Conservation (phyloP, 345 rosid genomes). For the Populus euphratica region DNA sequence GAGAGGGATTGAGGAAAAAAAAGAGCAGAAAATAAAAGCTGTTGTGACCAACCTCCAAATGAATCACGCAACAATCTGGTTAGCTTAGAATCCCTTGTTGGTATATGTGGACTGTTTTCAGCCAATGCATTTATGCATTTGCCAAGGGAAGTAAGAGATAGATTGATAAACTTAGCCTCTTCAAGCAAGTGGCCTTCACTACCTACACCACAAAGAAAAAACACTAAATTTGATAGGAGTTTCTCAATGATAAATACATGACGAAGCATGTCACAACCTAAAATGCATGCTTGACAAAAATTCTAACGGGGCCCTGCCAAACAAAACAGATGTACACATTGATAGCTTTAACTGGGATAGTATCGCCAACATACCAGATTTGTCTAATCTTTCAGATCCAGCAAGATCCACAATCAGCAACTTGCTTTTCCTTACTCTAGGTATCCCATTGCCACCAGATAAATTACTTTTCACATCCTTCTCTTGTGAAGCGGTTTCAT, state of each 20-base stretch:
- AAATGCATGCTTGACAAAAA: not conserved
- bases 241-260: not conserved
- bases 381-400: constrained; percentile 91
- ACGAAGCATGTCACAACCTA: not conserved
- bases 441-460: constrained; percentile 39
- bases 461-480: constrained; percentile 31
- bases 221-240: not conserved
- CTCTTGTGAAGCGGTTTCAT: constrained; percentile 31
- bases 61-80: constrained; percentile 96
- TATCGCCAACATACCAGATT: constrained; percentile 59
- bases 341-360: not conserved
- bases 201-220: constrained; percentile 45
- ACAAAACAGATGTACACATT: not conserved
- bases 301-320: not conserved
- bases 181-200: constrained; percentile 83
- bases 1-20: not conserved
- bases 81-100: constrained; percentile 88
- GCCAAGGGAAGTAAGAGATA: constrained; percentile 86
- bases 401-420: constrained; percentile 93
- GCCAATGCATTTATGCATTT: constrained; percentile 97
- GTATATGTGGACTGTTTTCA: constrained; percentile 87
- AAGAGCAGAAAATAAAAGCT: not conserved
- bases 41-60: constrained; percentile 62
- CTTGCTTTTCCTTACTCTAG: constrained; percentile 80
- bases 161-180: constrained; percentile 94